Conservation (phyloP, 148 eudicot genomes). For the Diospyros lotus region DNA sequence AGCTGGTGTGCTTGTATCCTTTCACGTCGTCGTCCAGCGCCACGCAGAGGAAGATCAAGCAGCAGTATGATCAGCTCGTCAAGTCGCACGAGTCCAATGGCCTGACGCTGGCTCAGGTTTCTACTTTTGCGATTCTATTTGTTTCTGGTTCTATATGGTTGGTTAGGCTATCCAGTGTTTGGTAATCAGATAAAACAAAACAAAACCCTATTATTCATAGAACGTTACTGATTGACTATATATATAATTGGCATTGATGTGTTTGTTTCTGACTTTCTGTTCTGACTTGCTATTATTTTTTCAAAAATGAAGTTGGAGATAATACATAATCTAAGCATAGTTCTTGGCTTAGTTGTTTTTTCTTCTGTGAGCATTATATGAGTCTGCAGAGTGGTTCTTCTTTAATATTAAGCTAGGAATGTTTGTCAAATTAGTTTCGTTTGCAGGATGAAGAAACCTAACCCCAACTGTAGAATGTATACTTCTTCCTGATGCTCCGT, state of each 20-base stretch:
- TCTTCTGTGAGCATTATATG: neutral
- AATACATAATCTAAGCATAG: neutral
- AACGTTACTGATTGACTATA: no score
- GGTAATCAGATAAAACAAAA: neutral
- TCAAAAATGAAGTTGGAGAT: neutral
- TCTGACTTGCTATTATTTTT: neutral
- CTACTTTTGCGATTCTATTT: neutral
- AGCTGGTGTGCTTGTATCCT: conserved; percentile 52
- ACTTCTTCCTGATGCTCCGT: neutral
- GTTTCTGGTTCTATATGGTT: neutral
- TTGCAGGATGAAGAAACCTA: neutral
- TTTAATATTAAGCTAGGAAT: neutral
- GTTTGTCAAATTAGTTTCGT: neutral
- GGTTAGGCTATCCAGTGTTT: neutral
- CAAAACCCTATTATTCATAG: no score
- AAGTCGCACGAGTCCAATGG: conserved; percentile 52
- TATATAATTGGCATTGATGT: neutral
- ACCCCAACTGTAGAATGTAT: neutral
- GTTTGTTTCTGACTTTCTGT: neutral
- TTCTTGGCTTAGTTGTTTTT: neutral
- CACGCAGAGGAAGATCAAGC: conserved; percentile 66
- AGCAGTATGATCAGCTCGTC: conserved; percentile 68
- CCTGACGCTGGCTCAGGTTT: conserved; percentile 64
- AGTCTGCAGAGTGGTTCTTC: neutral
- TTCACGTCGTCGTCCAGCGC: conserved; percentile 58